Conservation (phyloP, 108 stramenopile genomes). For the Nitzschia inconspicua region DNA sequence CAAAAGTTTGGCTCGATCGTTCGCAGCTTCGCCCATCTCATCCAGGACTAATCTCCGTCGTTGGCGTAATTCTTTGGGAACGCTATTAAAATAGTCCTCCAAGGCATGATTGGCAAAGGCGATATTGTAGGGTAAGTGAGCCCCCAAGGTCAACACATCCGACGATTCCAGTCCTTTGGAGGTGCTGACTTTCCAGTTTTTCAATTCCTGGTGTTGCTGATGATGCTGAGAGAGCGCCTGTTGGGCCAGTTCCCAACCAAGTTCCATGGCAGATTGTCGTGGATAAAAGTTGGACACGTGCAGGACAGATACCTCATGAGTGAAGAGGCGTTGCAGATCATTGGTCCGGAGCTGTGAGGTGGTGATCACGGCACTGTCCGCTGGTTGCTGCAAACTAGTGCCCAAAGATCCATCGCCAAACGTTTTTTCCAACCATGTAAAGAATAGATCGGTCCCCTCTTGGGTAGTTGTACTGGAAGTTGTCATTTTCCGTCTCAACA, state of each 20-base stretch:
- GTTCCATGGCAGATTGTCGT: conserved; percentile 29
- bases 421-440: conserved; percentile 41
- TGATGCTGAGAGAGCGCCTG: conserved; percentile 4
- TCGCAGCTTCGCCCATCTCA: background rate
- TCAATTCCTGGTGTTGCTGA: background rate
- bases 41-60: conserved; percentile 22
- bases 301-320: conserved; percentile 62
- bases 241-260: conserved; percentile 49
- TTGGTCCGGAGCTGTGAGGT: conserved; percentile 1
- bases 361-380: conserved; percentile 24
- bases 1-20: conserved; percentile 5
- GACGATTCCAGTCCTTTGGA: conserved; percentile 68
- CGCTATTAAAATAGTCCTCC: conserved; percentile 67
- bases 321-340: conserved; percentile 36
- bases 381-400: conserved; percentile 24
- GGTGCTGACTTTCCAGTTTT: conserved; percentile 76
- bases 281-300: conserved; percentile 70
- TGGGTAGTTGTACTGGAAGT: background rate
- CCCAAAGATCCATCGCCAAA: conserved; percentile 31
- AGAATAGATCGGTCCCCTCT: conserved; percentile 29
- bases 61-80: conserved; percentile 52
- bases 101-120: conserved; percentile 43
- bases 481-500: too few relatives aligned
- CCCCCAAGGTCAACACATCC: conserved; percentile 78
- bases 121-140: conserved; percentile 79